Conservation (phyloP, 2,329 filamentous ascomycete species). For the Talaromyces sp. region DNA sequence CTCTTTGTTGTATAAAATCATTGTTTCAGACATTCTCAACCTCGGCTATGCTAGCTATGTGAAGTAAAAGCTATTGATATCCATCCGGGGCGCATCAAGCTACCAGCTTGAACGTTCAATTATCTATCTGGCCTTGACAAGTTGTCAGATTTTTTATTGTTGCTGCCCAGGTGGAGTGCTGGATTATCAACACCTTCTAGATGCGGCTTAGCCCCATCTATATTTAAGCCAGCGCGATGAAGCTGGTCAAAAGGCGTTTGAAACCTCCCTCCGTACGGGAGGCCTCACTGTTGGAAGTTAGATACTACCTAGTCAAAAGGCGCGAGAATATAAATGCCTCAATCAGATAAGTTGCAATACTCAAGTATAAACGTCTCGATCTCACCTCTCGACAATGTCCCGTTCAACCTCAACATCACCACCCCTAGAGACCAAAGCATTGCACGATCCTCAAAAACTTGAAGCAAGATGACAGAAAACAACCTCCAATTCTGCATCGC, state of each 20-base stretch:
- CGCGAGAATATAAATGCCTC: background rate
- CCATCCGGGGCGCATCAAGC: too few species aligned
- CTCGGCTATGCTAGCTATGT: too few species aligned
- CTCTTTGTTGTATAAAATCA: slow-evolving; percentile 11
- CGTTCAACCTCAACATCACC: background rate
- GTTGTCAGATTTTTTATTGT: too few species aligned
- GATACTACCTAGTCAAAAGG: background rate
- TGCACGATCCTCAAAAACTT: background rate
- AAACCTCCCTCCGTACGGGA: background rate
- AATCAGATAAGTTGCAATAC: background rate
- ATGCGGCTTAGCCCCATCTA: background rate
- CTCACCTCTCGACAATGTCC: background rate
- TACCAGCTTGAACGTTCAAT: too few species aligned
- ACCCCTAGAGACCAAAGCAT: background rate
- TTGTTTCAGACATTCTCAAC: background rate
- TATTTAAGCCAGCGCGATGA: background rate
- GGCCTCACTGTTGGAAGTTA: background rate
- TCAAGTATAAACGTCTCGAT: background rate
- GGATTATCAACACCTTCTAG: background rate
- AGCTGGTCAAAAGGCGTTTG: background rate
- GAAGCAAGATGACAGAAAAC: slow-evolving; percentile 13
- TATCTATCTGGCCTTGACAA: background rate
- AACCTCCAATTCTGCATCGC: slow-evolving; percentile 41
- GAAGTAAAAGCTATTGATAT: too few species aligned
- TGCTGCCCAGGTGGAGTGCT: too few species aligned